These are phyloP conservation scores for Penicillium verhagenii DNA, from an alignment of 495 filamentous ascomycete genomes.

Conservation along the genomic window DNA sequence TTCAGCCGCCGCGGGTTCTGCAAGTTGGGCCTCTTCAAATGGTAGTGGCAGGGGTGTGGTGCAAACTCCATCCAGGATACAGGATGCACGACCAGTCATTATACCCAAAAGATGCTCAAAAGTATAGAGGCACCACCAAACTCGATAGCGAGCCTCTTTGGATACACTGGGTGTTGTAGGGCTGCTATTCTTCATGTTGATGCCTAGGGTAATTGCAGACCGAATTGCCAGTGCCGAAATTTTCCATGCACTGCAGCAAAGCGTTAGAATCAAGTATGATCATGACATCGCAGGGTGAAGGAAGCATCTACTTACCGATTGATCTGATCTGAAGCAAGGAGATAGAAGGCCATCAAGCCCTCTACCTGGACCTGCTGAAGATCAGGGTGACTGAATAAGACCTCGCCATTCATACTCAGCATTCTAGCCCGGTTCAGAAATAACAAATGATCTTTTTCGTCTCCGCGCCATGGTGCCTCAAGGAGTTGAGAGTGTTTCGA, in stretches of 20 bases:
- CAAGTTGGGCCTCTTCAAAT: constrained; percentile 52
- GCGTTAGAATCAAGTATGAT: background rate
- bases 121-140: constrained; percentile 66
- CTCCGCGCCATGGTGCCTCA: constrained; percentile 48
- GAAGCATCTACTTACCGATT: constrained; percentile 50
- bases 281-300: background rate
- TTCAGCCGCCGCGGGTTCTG: constrained; percentile 30
- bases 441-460: constrained; percentile 53
- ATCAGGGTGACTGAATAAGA: constrained; percentile 56
- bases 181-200: constrained; percentile 62
- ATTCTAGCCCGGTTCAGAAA: constrained; percentile 51
- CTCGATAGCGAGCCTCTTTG: constrained; percentile 61
- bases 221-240: constrained; percentile 60
- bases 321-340: constrained; percentile 59
- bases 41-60: constrained; percentile 61
- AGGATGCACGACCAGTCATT: constrained; percentile 66
- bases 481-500: constrained; percentile 56
- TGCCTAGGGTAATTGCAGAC: constrained; percentile 58
- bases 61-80: constrained; percentile 57
- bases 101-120: constrained; percentile 60
- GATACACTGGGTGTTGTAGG: constrained; percentile 47
- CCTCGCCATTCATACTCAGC: constrained; percentile 54
- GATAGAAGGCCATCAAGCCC: constrained; percentile 60
- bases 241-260: constrained; percentile 59
- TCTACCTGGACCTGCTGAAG: constrained; percentile 63